Evolutionary conservation across 352 stramenopile genomes (phyloP).

Genomic region (Sclerospora graminicola): DNA sequence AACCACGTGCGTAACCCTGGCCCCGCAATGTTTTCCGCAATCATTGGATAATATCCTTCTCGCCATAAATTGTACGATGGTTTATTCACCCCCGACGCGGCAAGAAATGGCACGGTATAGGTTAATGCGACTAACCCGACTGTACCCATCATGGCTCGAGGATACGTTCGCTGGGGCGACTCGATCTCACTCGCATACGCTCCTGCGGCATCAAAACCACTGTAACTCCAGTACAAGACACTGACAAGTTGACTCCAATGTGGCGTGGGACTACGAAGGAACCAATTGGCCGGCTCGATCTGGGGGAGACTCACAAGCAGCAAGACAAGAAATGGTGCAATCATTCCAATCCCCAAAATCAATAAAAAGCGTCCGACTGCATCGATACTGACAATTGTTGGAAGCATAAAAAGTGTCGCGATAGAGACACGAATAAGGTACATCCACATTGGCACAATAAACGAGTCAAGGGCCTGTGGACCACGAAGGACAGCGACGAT

Average conservation of each 20-base stretch:
- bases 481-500: too few species aligned
- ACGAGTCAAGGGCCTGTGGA: too few species aligned
- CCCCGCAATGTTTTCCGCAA: constrained; percentile 50
- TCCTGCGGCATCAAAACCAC: constrained; percentile 59
- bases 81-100: constrained; percentile 55
- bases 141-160: constrained; percentile 61
- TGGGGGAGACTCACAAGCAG: constrained; percentile 35
- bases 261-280: constrained; percentile 37
- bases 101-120: constrained; percentile 60
- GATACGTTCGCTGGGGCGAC: constrained; percentile 57
- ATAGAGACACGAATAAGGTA: constrained; percentile 29
- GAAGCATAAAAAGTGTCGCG: constrained; percentile 62
- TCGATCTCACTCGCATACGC: constrained; percentile 67
- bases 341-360: constrained; percentile 54
- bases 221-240: constrained; percentile 79
- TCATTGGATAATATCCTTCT: constrained; percentile 65
- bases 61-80: constrained; percentile 64
- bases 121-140: constrained; percentile 69
- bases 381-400: constrained; percentile 59
- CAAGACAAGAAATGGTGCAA: constrained; percentile 52
- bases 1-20: constrained; percentile 66
- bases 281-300: constrained; percentile 56
- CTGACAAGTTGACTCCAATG: constrained; percentile 57
- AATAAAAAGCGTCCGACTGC: constrained; percentile 52
- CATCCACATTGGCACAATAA: neutral